A percentile compares a stretch with the other conserved stretches of the same genome.
Evolutionary conservation across 139 green algal genomes (phyloP).

Genomic region (Chlorella sp.): DNA sequence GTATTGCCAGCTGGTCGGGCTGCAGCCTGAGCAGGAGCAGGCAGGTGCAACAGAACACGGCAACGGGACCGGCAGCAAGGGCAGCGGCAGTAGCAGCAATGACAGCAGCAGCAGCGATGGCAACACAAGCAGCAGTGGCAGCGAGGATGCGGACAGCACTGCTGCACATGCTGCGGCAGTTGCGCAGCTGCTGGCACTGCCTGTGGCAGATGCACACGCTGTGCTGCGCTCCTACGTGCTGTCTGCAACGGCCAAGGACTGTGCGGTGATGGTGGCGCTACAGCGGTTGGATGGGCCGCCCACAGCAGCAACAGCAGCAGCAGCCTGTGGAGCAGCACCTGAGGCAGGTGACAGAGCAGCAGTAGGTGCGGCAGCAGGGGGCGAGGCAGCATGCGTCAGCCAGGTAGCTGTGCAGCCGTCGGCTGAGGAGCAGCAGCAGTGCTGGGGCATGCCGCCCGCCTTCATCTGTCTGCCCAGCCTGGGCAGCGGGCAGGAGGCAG

Average conservation of each 20-base stretch:
- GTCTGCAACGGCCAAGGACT: constrained; percentile 87
- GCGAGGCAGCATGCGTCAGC: no score
- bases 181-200: constrained; percentile 40
- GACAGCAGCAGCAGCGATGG: not conserved
- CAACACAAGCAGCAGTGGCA: constrained; percentile 22
- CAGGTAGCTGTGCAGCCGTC: not conserved
- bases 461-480: no score
- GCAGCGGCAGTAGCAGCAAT: not conserved
- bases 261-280: constrained; percentile 82
- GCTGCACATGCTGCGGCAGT: not conserved
- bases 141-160: no score
- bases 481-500: no score
- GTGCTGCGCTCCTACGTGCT: constrained; percentile 76
- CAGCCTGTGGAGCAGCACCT: no score
- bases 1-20: constrained; percentile 39
- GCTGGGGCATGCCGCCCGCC: not conserved
- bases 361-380: no score
- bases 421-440: not conserved
- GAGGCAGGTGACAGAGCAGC: no score
- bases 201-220: constrained; percentile 26
- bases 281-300: constrained; percentile 24
- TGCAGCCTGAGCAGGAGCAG: no score
- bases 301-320: not conserved
- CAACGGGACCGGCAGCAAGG: no score
- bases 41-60: not conserved